Evolutionary conservation across 2,329 filamentous ascomycete genomes (phyloP).

Genomic region (Aspergillus caelatus): DNA sequence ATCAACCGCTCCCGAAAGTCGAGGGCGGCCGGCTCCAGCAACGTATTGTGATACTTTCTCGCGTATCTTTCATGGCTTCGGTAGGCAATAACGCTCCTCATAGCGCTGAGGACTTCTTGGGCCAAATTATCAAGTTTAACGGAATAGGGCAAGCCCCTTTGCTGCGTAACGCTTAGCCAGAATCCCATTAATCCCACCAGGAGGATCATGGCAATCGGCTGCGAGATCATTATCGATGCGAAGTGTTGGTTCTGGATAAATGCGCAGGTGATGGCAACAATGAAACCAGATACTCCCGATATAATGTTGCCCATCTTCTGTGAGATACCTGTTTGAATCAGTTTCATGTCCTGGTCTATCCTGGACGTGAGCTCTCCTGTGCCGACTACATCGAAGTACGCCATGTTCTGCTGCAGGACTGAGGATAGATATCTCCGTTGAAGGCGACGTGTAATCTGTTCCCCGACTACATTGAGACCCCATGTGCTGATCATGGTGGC

Average conservation of each 20-base stretch:
- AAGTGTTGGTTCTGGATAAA: not conserved
- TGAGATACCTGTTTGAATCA: not conserved
- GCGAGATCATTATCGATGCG: not conserved
- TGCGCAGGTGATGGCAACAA: not conserved
- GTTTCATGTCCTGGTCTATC: not conserved
- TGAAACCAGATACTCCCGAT: not conserved
- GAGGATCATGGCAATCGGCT: not conserved
- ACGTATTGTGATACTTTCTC: not conserved
- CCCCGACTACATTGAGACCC: not conserved
- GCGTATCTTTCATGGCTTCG: not conserved
- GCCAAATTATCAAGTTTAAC: not conserved
- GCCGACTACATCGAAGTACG: not conserved
- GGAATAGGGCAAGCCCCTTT: not conserved
- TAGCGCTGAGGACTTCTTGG: not conserved
- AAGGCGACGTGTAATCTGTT: not conserved
- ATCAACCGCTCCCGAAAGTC: not conserved
- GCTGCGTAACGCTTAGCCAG: not conserved
- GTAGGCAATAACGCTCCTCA: not conserved
- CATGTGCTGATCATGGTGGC: not conserved
- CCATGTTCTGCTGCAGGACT: not conserved
- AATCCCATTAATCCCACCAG: not conserved
- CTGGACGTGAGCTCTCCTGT: not conserved
- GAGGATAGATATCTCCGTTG: not conserved
- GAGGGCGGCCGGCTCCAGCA: not conserved
- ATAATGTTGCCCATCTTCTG: not conserved